Conservation (phyloP, 805 yeast species). For the Wickerhamiella hasegawae region DNA sequence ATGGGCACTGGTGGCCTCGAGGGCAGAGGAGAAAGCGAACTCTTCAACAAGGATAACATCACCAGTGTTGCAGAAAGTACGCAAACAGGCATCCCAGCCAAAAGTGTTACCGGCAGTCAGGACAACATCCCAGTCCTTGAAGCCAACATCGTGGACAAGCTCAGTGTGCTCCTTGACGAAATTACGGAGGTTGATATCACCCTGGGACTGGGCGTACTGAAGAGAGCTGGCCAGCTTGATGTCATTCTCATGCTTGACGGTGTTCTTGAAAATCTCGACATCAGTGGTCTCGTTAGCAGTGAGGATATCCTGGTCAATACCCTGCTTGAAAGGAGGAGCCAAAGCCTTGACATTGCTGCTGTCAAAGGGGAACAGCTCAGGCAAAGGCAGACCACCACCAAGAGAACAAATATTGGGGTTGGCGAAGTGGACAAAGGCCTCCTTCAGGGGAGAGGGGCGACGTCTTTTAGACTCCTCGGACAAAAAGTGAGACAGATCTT, state of each 20-base stretch:
- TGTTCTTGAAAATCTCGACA: conserved; percentile 25
- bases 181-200: conserved; percentile 51
- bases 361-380: conserved; percentile 88
- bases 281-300: conserved; percentile 16
- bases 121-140: conserved; percentile 58
- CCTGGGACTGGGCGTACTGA: conserved; percentile 81
- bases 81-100: conserved; percentile 67
- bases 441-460: conserved; percentile 63
- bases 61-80: conserved; percentile 63
- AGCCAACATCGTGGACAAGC: conserved; percentile 30
- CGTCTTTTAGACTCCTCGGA: conserved; percentile 70
- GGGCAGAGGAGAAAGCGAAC: conserved; percentile 66
- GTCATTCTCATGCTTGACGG: conserved; percentile 25
- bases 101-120: conserved; percentile 79
- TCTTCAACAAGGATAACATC: conserved; percentile 77
- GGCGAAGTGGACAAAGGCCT: conserved; percentile 61
- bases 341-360: conserved; percentile 43
- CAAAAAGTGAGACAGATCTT: conserved; percentile 58
- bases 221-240: conserved; percentile 70
- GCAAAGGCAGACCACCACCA: conserved; percentile 90
- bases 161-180: conserved; percentile 58
- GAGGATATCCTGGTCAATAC: conserved; percentile 29
- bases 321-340: conserved; percentile 63
- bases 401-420: conserved; percentile 70
- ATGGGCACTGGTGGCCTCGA: conserved; percentile 64